phyloP scores from a whole-genome alignment of 2,329 filamentous ascomycete genomes.

The Phialemoniopsis sp. region DNA sequence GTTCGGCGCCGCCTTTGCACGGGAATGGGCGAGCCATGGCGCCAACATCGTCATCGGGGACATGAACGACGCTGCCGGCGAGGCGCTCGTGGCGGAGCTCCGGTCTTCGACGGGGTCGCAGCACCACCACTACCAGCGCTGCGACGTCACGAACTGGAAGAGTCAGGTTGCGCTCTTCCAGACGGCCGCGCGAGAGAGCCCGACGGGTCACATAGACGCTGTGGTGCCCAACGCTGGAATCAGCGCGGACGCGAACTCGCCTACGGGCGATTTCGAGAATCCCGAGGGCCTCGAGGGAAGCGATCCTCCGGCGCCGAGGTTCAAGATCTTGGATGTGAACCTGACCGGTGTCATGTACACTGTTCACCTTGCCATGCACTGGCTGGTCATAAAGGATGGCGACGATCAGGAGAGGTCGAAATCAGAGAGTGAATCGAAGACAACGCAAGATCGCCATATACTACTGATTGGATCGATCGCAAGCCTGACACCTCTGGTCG shows the following conservation, averaged over 20 bases:
- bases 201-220: slow-evolving; percentile 24
- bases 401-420: slow-evolving; percentile 16
- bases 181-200: slow-evolving; percentile 47
- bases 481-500: slow-evolving; percentile 39
- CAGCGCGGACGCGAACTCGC: slow-evolving; percentile 27
- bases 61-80: slow-evolving; percentile 49
- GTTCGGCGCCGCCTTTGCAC: slow-evolving; percentile 51
- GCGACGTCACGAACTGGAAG: slow-evolving; percentile 63
- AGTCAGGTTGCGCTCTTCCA: slow-evolving; percentile 62
- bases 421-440: slow-evolving; percentile 13
- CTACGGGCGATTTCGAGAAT: slow-evolving; percentile 36
- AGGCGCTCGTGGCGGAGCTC: slow-evolving; percentile 49
- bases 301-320: slow-evolving; percentile 37
- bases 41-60: slow-evolving; percentile 62
- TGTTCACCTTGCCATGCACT: slow-evolving; percentile 58
- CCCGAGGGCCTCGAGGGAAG: slow-evolving; percentile 35
- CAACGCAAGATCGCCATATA: slow-evolving; percentile 49
- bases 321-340: slow-evolving; percentile 58
- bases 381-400: slow-evolving; percentile 42
- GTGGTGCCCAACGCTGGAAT: slow-evolving; percentile 56
- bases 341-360: slow-evolving; percentile 62
- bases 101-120: slow-evolving; percentile 29
- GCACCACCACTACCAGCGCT: slow-evolving; percentile 52
- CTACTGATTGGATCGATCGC: slow-evolving; percentile 62
- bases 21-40: slow-evolving; percentile 48